Percentiles rank a stretch among this genome's conserved stretches.
phyloP scores from a whole-genome alignment of 305 asterid genomes.

The Fraxinus baroniana region DNA sequence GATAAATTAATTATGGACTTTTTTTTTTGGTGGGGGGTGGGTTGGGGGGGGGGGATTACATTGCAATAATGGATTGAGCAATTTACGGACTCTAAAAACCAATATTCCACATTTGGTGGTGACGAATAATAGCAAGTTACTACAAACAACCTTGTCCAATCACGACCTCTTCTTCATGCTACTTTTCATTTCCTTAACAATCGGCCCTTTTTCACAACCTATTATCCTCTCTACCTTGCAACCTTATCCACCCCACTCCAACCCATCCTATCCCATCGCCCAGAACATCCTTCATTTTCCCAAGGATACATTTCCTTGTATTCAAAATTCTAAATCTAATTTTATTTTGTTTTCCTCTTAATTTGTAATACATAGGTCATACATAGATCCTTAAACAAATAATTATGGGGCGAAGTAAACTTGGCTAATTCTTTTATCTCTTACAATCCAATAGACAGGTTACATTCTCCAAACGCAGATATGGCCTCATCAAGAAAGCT shows the following conservation, averaged over 20 bases:
- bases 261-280: neutral
- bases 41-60: neutral
- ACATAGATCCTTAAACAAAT: neutral
- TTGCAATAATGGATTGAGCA: constrained; percentile 21
- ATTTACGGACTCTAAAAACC: constrained; percentile 29
- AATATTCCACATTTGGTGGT: constrained; percentile 37
- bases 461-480: constrained; percentile 69
- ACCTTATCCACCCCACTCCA: neutral
- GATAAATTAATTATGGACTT: no score
- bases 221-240: constrained; percentile 31
- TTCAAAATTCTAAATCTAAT: neutral
- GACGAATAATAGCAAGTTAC: constrained; percentile 13
- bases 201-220: constrained; percentile 14
- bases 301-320: neutral
- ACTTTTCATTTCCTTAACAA: constrained; percentile 20
- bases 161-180: constrained; percentile 36
- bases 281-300: neutral
- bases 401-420: constrained; percentile 70
- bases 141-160: constrained; percentile 37
- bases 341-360: neutral
- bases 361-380: neutral
- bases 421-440: no score
- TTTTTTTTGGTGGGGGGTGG: no score
- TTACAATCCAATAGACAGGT: constrained; percentile 70
- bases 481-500: constrained; percentile 73